Evolutionary conservation across 225 moss, liverwort and hornwort genomes (phyloP).

Genomic region (Rhytidiadelphus loreus): DNA sequence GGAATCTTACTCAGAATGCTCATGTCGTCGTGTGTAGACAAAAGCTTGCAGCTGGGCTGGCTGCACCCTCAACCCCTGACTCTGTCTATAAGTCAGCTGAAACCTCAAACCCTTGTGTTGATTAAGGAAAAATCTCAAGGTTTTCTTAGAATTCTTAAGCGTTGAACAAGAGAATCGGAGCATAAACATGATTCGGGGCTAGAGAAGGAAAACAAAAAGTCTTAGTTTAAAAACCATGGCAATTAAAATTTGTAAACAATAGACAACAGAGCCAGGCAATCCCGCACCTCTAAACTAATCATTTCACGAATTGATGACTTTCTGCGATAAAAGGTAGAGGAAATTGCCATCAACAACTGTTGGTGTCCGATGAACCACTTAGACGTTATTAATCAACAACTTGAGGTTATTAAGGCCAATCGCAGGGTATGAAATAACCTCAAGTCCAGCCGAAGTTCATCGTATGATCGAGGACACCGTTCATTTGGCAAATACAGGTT

Average conservation of each 20-base stretch:
- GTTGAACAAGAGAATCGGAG: background rate
- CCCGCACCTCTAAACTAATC: background rate
- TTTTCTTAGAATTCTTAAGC: background rate
- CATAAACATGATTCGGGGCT: background rate
- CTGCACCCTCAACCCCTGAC: constrained; percentile 50
- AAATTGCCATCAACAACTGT: background rate
- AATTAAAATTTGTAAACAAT: background rate
- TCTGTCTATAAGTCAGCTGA: constrained; percentile 27
- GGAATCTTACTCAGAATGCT: constrained; percentile 40
- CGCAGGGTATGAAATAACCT: constrained; percentile 34
- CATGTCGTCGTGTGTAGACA: constrained; percentile 53
- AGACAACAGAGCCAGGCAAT: background rate
- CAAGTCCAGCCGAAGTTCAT: constrained; percentile 50
- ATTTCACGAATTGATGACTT: background rate
- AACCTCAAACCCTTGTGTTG: background rate
- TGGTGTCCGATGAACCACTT: background rate
- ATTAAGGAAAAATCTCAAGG: background rate
- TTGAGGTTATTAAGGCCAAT: background rate
- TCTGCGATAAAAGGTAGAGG: background rate
- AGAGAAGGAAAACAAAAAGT: background rate
- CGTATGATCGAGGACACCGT: constrained; percentile 49
- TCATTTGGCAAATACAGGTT: constrained; percentile 31
- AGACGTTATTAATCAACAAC: background rate
- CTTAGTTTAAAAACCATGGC: background rate
- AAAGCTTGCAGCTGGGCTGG: constrained; percentile 46